A percentile compares a stretch with the other conserved stretches of the same genome.
phyloP scores from a whole-genome alignment of 495 filamentous ascomycete species.

The Daldinia bambusicola region DNA sequence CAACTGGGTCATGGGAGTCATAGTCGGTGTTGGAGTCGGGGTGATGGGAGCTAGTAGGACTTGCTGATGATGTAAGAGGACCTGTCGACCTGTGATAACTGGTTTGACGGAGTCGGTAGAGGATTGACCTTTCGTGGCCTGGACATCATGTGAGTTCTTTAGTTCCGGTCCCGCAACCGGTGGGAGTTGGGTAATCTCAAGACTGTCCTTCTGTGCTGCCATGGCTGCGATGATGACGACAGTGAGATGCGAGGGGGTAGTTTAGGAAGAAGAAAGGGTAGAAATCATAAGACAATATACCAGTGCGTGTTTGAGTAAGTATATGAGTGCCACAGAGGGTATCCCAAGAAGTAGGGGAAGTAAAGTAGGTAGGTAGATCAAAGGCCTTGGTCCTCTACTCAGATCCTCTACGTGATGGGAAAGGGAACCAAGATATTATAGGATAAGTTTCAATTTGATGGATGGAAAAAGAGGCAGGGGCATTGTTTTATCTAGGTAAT shows the following conservation, averaged over 20 bases:
- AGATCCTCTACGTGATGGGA: neutral
- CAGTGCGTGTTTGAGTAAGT: neutral
- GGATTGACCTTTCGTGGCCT: constrained; percentile 19
- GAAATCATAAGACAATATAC: neutral
- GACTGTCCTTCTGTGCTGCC: neutral
- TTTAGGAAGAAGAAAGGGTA: neutral
- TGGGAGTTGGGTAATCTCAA: neutral
- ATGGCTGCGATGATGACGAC: neutral
- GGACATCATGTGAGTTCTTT: neutral
- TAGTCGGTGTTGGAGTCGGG: neutral
- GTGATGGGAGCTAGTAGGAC: constrained; percentile 14
- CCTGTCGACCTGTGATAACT: constrained; percentile 15
- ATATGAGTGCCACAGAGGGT: neutral
- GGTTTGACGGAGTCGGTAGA: constrained; percentile 26
- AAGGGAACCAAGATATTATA: neutral
- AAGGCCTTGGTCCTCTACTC: neutral
- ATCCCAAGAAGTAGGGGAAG: neutral
- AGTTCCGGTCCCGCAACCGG: neutral
- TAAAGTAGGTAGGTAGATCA: neutral
- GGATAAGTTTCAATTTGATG: neutral
- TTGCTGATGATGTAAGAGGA: constrained; percentile 30
- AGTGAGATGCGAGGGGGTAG: neutral
- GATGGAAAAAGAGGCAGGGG: neutral
- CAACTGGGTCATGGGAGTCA: neutral
- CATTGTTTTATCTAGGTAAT: no score